A percentile compares a stretch with the other conserved stretches of the same genome.
These are phyloP conservation scores for Solidago caesia DNA, from an alignment of 129 eudicot genomes.

Conservation along the genomic window DNA sequence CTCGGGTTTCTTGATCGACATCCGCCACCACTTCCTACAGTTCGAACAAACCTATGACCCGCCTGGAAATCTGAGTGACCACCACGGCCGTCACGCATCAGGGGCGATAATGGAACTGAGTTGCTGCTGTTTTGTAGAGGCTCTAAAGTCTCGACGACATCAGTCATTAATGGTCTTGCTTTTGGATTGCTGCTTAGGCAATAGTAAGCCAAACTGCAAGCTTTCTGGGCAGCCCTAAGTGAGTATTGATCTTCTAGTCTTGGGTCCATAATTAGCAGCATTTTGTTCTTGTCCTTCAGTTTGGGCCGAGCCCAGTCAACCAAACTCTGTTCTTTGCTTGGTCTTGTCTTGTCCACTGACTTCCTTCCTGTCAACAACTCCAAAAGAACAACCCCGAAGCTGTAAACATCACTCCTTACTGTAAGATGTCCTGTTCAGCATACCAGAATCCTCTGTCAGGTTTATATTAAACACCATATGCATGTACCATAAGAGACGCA, in stretches of 20 bases:
- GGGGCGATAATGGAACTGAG: constrained; percentile 3
- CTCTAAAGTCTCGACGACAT: constrained; percentile 14
- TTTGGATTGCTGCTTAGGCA: constrained; percentile 16
- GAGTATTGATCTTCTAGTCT: constrained; percentile 20
- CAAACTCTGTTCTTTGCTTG: constrained; percentile 5
- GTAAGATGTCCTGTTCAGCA: constrained; percentile 17
- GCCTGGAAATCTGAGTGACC: neutral
- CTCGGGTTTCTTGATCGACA: constrained; percentile 18
- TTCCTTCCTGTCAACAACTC: constrained; percentile 10
- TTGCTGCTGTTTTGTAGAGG: constrained; percentile 2
- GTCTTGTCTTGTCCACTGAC: constrained; percentile 2
- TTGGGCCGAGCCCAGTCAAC: constrained; percentile 23
- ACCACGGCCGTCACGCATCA: neutral
- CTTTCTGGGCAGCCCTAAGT: constrained; percentile 17
- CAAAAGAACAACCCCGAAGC: constrained; percentile 18
- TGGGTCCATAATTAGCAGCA: constrained; percentile 18
- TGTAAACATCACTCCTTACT: constrained; percentile 6
- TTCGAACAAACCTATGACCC: constrained; percentile 16
- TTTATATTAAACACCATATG: neutral
- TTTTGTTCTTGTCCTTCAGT: constrained; percentile 17
- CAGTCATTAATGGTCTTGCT: constrained; percentile 20
- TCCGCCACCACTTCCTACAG: constrained; percentile 10
- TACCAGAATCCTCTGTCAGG: neutral
- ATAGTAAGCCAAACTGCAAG: constrained; percentile 20
- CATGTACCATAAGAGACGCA: neutral